These are phyloP conservation scores for Psilocybe azurescens DNA, from an alignment of 768 basidiomycete species.

Conservation along the genomic window DNA sequence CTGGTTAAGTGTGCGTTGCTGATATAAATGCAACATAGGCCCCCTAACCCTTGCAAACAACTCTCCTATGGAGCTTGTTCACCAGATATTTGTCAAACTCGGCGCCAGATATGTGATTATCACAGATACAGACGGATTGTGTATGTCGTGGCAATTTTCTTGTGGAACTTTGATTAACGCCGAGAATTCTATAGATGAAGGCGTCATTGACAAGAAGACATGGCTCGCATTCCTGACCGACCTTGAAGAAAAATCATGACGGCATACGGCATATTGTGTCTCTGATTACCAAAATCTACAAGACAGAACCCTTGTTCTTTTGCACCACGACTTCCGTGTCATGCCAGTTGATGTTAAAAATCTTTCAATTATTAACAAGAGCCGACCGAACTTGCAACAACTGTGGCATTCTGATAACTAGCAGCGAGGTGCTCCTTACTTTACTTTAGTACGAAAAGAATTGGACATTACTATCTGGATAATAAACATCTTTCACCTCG, in stretches of 20 bases:
- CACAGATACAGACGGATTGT: constrained; percentile 80
- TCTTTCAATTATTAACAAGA: neutral
- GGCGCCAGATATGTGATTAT: constrained; percentile 92
- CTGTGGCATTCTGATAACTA: neutral
- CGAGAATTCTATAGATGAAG: constrained; percentile 62
- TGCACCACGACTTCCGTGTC: neutral
- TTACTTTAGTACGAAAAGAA: neutral
- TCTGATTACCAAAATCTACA: neutral
- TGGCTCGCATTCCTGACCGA: constrained; percentile 90
- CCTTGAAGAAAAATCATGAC: constrained; percentile 63
- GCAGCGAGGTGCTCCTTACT: neutral
- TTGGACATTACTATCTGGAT: neutral
- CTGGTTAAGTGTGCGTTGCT: neutral
- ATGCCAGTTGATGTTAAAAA: neutral
- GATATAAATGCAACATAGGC: constrained; percentile 52
- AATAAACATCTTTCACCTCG: neutral
- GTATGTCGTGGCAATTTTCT: constrained; percentile 45
- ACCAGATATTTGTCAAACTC: constrained; percentile 93
- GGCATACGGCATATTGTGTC: neutral
- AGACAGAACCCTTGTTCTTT: neutral
- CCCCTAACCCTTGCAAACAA: constrained; percentile 81
- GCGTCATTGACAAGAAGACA: constrained; percentile 91
- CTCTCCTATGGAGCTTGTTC: constrained; percentile 89
- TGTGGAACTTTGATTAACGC: neutral
- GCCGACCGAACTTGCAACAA: neutral